phyloP scores from a whole-genome alignment of 768 basidiomycete species.

The Dentipellis sp. region DNA sequence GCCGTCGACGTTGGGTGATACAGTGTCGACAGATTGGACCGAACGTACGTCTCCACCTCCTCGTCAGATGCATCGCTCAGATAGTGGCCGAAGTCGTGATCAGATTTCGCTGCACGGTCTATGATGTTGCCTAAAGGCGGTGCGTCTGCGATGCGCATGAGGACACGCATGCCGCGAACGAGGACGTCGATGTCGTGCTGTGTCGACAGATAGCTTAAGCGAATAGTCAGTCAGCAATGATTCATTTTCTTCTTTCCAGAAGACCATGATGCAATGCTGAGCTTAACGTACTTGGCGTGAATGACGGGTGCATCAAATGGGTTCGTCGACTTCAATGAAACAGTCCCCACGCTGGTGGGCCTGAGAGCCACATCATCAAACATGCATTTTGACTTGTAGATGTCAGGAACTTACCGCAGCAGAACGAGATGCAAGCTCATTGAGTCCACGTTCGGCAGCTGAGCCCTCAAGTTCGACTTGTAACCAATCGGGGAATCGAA shows the following conservation, averaged over 20 bases:
- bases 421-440: slow-evolving; percentile 20
- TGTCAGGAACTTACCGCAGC: slow-evolving; percentile 18
- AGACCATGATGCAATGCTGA: background rate
- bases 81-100: slow-evolving; percentile 29
- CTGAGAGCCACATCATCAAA: background rate
- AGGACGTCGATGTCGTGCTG: slow-evolving; percentile 30
- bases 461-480: slow-evolving; percentile 7
- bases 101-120: slow-evolving; percentile 19
- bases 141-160: slow-evolving; percentile 28
- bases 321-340: slow-evolving; percentile 1
- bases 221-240: background rate
- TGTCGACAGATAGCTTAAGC: slow-evolving; percentile 31
- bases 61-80: slow-evolving; percentile 24
- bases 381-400: slow-evolving; percentile 5
- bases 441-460: slow-evolving; percentile 12
- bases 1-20: slow-evolving; percentile 37
- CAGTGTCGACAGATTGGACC: slow-evolving; percentile 28
- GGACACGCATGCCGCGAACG: slow-evolving; percentile 31
- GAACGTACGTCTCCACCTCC: slow-evolving; percentile 26
- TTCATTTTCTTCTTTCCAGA: background rate
- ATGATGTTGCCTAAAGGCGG: slow-evolving; percentile 29
- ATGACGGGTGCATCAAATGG: background rate
- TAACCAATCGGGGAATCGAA: slow-evolving; percentile 21
- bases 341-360: background rate
- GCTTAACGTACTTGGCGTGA: background rate